A percentile compares a stretch with the other conserved stretches of the same genome.
Evolutionary conservation across 257 asterid genomes (phyloP).

Genomic region (Penstemon davidsonii): DNA sequence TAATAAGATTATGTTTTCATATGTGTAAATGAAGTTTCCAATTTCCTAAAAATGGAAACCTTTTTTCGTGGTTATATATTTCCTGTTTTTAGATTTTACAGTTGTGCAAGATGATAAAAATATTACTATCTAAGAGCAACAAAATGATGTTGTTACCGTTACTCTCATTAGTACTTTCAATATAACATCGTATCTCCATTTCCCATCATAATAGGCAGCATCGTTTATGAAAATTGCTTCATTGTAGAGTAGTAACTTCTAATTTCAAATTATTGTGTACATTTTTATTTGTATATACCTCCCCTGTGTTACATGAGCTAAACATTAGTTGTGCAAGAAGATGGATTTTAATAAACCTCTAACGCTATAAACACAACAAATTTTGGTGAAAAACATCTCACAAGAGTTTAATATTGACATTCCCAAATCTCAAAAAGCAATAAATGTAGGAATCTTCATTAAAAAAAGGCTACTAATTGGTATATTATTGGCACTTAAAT

Average conservation of each 20-base stretch:
- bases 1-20: background rate
- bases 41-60: background rate
- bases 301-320: background rate
- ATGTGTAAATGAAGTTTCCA: background rate
- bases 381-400: no score
- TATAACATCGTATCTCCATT: background rate
- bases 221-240: background rate
- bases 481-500: background rate
- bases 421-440: no score
- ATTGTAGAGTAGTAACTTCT: background rate
- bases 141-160: background rate
- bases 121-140: background rate
- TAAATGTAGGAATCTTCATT: no score
- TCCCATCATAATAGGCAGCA: background rate
- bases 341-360: no score
- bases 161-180: background rate
- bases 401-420: no score
- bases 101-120: background rate
- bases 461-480: no score
- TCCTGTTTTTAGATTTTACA: background rate
- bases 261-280: background rate
- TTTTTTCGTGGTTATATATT: background rate
- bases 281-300: background rate
- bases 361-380: no score
- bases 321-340: no score